Percentiles rank a stretch among this genome's conserved stretches.
Conservation (phyloP, 78 protist species). For the Dictyostelium firmibasis region DNA sequence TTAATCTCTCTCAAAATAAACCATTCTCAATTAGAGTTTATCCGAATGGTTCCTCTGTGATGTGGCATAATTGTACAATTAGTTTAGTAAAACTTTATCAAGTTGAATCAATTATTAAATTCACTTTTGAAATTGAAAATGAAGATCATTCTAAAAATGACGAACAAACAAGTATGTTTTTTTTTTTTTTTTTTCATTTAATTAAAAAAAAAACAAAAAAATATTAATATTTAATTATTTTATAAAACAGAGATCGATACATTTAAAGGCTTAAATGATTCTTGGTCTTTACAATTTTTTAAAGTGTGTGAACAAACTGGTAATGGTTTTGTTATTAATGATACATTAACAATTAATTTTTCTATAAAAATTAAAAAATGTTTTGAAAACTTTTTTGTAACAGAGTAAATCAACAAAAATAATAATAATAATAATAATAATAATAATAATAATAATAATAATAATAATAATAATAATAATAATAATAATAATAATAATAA, state of each 20-base stretch:
- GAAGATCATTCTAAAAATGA: not conserved
- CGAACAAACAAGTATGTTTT: not conserved
- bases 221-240: not conserved
- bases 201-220: no score
- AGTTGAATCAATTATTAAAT: not conserved
- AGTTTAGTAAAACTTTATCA: not conserved
- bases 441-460: no score
- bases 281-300: not conserved
- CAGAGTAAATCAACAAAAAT: not conserved
- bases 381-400: not conserved
- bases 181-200: not conserved
- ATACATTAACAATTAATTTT: not conserved
- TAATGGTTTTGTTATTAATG: not conserved
- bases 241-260: not conserved
- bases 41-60: not conserved
- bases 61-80: not conserved
- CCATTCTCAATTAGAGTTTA: not conserved
- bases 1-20: not conserved
- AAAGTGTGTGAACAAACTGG: not conserved
- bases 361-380: not conserved
- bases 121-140: slow-evolving; percentile 1
- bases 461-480: no score
- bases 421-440: no score
- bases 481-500: no score
- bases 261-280: not conserved